phyloP scores from a whole-genome alignment of 768 basidiomycete species.

The Leucocoprinus sp. region DNA sequence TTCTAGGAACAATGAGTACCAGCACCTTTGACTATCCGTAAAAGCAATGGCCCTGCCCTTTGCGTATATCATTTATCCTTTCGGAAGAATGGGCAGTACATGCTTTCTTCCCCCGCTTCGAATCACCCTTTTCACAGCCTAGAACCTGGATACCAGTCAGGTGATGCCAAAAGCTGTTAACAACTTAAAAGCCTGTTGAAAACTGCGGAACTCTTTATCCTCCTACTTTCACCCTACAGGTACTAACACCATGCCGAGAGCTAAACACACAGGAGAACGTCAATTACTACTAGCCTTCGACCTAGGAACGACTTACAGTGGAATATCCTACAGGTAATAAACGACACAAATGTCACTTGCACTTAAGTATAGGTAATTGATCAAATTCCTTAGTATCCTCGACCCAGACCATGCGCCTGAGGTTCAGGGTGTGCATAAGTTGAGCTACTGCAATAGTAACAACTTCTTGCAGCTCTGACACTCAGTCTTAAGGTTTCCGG shows the following conservation, averaged over 20 bases:
- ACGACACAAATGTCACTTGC: conserved; percentile 17
- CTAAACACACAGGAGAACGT: conserved; percentile 9
- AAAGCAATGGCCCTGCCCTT: too few species aligned
- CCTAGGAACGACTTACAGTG: conserved; percentile 14
- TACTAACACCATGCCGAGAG: conserved; percentile 1
- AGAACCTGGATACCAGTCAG: too few species aligned
- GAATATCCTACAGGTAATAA: conserved; percentile 13
- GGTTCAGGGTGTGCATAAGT: conserved; percentile 21
- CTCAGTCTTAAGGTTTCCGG: conserved; percentile 11
- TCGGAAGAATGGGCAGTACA: too few species aligned
- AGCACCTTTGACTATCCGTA: too few species aligned
- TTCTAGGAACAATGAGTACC: too few species aligned
- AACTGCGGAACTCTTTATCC: not conserved
- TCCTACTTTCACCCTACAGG: not conserved
- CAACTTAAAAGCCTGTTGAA: not conserved
- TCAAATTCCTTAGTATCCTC: conserved; percentile 16
- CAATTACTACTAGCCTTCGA: conserved; percentile 13
- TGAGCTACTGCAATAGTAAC: not conserved
- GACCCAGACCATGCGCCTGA: conserved; percentile 20
- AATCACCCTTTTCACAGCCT: too few species aligned
- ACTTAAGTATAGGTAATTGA: not conserved
- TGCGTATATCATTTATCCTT: too few species aligned
- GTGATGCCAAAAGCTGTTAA: not conserved
- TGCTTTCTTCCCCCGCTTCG: too few species aligned
- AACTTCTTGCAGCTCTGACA: not conserved